Evolutionary conservation across 1,284 basidiomycete genomes (phyloP), one percentile per base, ranked within the genome.

Genomic region (Athelia psychrophila): DNA sequence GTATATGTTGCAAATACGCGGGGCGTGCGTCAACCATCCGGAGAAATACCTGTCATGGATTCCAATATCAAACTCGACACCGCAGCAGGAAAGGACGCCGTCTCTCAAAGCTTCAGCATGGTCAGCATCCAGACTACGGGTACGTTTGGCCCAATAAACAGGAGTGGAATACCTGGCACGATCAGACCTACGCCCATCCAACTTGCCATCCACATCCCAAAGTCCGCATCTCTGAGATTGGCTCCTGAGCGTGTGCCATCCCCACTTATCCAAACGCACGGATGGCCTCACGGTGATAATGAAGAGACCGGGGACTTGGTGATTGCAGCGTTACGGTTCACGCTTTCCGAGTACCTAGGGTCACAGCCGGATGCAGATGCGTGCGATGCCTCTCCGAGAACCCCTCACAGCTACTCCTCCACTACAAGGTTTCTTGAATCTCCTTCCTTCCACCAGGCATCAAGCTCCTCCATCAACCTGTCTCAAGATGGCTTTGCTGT

Each of bases 331-430:
- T 62, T 63, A 10, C 52, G 53, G 4, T 59, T 60, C 32, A 58
- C 62, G 2, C 44, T 63, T 6, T 63, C 63, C 18, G 54, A 56
- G 19, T 62, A 62, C 40, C 47, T 62, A 30, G 53, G 56, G 3
- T 54, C 61, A 32, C 35, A 19, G 50, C 59, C 22, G 61, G 59
- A 18, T 56, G 52, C 45, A 58, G 46, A 47, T 13, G 30, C 25
- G 8, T 8, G 22, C 6, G n/a, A 8, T n/a, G 25, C n/a, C 25
- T 24, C 24, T 24, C 16, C 44, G 10, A n/a, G 10, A n/a, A 10
- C 24, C 10, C 19, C 23, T 8, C 4, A n/a, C 10, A 46, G 44
- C 16, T 20, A 8, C 22, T 23, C 44, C 44, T 10, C 44, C 44
- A 44, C 12, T 13, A 10, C 33, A 35, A 9, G 20, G 10, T 23